Base-by-base conservation (phyloP, 1,284 basidiomycete species). In the Leccinum subspadiceum region DNA sequence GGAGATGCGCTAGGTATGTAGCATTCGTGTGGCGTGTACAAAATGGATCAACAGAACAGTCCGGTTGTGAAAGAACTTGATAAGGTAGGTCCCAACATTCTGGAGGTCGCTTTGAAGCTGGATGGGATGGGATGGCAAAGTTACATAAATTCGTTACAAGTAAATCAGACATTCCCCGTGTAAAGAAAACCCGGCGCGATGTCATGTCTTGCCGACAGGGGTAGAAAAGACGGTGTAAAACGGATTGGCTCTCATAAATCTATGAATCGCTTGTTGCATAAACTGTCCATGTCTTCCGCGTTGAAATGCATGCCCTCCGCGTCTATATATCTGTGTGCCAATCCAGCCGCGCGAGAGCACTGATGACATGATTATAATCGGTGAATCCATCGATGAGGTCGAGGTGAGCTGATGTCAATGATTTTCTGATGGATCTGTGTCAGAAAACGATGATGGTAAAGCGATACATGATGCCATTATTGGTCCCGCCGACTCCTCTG, bases 331-430 rank as follows among this genome's bases (percentile, higher is more conserved):
- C 44, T 60, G 37, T 46, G 56, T 61, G 60, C 54, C 56, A 56
- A 56, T 49, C 64, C 58, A 64, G 59, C 65, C 51, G 51, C 46
- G 48, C 46, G 50, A 51, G 57, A 59, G 60, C 50, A 60, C 35
- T 50, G 51, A 54, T 62, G 60, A 53, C 56, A 57, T 52, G 59
- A 50, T 58, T 66, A 62, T 58, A 78, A 53, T 68, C 53, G 74
- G 70, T 17, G 73, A 75, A 62, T 76, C 75, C 56, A 75, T 62
- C 22, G 67, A 67, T 8, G 75, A 75, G 39, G 75, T 75, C 24
- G 68, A 71, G 35, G 78, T 68, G 48, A 75, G 66, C 51, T 75
- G 75, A 64, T 77, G 78, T 54, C 71, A 68, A 41, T 67, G 64
- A 46, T 62, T 65, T 54, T 61, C 66, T 64, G 65, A 66, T 60